Conservation (phyloP, 169 alveolate species). For the Theileria sp. region DNA sequence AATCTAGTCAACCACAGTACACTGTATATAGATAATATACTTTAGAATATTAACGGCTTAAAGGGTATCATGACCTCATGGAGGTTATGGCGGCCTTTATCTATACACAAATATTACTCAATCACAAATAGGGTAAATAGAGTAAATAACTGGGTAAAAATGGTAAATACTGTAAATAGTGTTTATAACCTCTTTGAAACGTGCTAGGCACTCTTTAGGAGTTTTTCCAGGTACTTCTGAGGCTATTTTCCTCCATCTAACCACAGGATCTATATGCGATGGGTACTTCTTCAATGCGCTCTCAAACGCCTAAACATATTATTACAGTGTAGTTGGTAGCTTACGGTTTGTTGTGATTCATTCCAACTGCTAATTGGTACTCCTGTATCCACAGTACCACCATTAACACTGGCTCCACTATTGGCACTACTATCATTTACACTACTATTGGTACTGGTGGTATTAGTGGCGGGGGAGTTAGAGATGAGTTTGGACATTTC, state of each 20-base stretch:
- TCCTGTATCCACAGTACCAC: background rate
- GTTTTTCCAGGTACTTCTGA: constrained; percentile 72
- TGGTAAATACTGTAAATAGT: background rate
- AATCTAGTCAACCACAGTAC: background rate
- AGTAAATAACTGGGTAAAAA: background rate
- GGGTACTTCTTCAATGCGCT: constrained; percentile 75
- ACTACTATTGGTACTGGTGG: background rate
- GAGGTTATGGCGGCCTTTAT: constrained; percentile 11
- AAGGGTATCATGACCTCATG: background rate
- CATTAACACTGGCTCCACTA: background rate
- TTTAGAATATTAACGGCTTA: background rate
- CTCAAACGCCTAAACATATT: constrained; percentile 70
- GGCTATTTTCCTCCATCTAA: constrained; percentile 82
- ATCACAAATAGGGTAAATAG: too few species aligned
- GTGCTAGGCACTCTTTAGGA: constrained; percentile 69
- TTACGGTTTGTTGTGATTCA: constrained; percentile 15
- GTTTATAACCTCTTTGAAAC: constrained; percentile 59
- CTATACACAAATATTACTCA: background rate
- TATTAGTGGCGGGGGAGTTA: constrained; percentile 4
- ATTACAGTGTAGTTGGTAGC: background rate
- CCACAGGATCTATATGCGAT: constrained; percentile 74
- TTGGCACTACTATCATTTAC: constrained; percentile 14
- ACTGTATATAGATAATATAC: constrained; percentile 3
- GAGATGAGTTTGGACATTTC: constrained; percentile 74
- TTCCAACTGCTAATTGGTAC: constrained; percentile 6